These are phyloP conservation scores for Euphorbia schlechtendalii DNA, from an alignment of 441 rosid genomes.

Conservation along the genomic window DNA sequence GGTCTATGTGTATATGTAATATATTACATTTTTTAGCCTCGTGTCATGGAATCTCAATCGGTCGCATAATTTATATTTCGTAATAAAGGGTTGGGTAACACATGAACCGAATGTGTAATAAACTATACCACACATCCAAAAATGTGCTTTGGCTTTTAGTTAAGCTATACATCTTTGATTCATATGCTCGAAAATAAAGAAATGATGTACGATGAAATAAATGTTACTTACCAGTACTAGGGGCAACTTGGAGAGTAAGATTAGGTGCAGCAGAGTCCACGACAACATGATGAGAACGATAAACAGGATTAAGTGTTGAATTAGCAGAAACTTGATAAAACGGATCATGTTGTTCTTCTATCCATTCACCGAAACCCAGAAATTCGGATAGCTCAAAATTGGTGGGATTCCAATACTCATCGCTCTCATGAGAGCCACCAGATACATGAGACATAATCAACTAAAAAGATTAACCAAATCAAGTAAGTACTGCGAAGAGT, in stretches of 20 bases:
- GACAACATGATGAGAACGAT: conserved; percentile 31
- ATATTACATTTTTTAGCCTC: too few relatives aligned
- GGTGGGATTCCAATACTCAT: conserved; percentile 21
- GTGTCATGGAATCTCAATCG: too few relatives aligned
- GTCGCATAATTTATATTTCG: too few relatives aligned
- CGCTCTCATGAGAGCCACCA: conserved; percentile 25
- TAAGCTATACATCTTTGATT: too few relatives aligned
- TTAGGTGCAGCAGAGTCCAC: conserved; percentile 19
- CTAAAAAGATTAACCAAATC: not conserved
- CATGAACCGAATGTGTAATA: too few relatives aligned
- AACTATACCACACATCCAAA: too few relatives aligned
- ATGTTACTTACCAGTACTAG: conserved; percentile 28
- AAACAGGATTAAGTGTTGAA: conserved; percentile 24
- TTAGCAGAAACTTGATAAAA: conserved; percentile 26
- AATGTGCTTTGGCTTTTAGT: too few relatives aligned
- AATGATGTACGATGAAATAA: too few relatives aligned
- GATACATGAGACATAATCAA: conserved; percentile 4
- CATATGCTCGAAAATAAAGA: too few relatives aligned
- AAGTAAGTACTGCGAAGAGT: not conserved
- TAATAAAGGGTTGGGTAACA: too few relatives aligned
- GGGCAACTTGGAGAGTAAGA: conserved; percentile 23
- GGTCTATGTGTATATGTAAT: too few relatives aligned
- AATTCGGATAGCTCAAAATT: conserved; percentile 47
- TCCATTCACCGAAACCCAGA: conserved; percentile 45
- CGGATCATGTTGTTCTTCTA: conserved; percentile 35